Evolutionary conservation across 371 early-diverging fungal genomes (phyloP).

Genomic region (Mucor sp.): DNA sequence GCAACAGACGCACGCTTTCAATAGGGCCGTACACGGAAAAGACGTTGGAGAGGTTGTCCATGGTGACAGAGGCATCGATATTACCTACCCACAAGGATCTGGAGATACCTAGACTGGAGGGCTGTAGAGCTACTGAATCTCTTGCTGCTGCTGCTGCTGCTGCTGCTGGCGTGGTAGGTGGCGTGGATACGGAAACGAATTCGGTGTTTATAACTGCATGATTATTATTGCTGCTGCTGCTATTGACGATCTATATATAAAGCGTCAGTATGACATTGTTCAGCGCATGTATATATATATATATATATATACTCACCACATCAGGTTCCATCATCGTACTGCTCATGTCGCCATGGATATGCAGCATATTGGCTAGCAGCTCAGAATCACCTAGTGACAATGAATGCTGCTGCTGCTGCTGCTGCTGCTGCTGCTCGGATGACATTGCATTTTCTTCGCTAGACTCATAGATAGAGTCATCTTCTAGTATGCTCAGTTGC

Average conservation of each 20-base stretch:
- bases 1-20: conserved; percentile 89
- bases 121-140: conserved; percentile 8
- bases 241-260: neutral
- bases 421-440: neutral
- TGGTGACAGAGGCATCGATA: conserved; percentile 78
- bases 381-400: conserved; percentile 52
- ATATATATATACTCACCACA: no score
- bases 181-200: neutral
- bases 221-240: neutral
- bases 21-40: conserved; percentile 91
- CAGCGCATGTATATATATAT: no score
- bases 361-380: conserved; percentile 44
- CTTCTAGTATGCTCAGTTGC: conserved; percentile 40
- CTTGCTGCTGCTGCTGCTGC: neutral
- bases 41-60: conserved; percentile 72
- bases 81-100: conserved; percentile 96
- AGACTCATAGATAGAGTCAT: conserved; percentile 27
- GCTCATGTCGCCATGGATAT: neutral
- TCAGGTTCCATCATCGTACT: neutral
- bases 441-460: conserved; percentile 12
- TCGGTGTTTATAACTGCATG: conserved; percentile 3
- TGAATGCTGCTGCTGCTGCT: no score
- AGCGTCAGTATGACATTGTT: neutral
- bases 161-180: neutral
- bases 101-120: conserved; percentile 47